Evolutionary conservation across 352 stramenopile genomes (phyloP), one percentile per base, ranked within the genome.

Genomic region (Blastocystis sp.): DNA sequence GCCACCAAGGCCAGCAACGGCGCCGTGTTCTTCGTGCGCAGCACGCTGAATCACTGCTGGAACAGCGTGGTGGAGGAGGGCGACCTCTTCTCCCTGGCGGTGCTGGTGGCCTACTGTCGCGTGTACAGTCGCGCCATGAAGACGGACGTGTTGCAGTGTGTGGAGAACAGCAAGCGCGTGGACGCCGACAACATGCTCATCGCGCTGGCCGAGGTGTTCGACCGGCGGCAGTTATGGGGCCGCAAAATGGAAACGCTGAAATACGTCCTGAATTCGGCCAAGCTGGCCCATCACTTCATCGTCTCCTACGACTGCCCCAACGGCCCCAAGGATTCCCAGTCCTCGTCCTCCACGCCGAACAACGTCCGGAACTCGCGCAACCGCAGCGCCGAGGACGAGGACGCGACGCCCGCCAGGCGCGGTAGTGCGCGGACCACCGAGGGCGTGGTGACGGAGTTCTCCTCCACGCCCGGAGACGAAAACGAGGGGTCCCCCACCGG

Each of bases 131-230:
- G 64, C 2, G 45, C 43, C 17, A 23, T 52, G 17, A 19, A 48
- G 10, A 28, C 45, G 28, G 64, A 74, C 43, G 34, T 74, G 21
- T 38, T 74, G 64, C 64, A 74, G 34, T 74, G 21, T 38, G 64
- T 74, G 64, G 64, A 74, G 64, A 17, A 52, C n/a, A 45, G 23
- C 10, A 9, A 48, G 64, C 23, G 64, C 40, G 64, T 74, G 3
- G 64, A 74, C 43, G 34, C 43, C 1, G 64, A 74, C 64, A 74
- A 74, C 64, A n/a, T 74, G 21, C 45, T 74, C 21, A 23, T 74
- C 10, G 45, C 9, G 23, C 10, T 45, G 1, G 28, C 64, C 1
- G 34, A 43, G 23, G 41, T 74, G 40, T 74, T 74, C 40, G 64
- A 74, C 43, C 64, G 21, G 28, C 21, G 41, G 64, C 64, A 48